Evolutionary conservation across 805 yeast species (phyloP).

Genomic region (Candida corydali): DNA sequence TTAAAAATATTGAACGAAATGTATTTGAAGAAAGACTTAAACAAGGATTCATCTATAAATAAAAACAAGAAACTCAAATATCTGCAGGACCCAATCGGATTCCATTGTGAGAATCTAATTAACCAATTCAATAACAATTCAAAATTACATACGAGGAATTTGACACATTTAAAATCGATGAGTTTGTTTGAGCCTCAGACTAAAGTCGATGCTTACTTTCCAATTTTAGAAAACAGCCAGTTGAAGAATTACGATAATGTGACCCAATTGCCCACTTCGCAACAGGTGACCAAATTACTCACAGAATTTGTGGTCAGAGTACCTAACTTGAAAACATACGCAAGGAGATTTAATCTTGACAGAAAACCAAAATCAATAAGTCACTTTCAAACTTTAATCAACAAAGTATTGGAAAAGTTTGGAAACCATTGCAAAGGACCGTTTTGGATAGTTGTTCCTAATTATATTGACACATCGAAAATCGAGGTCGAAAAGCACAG

Average conservation of each 20-base stretch:
- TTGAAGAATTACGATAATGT: neutral
- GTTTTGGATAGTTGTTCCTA: constrained; percentile 16
- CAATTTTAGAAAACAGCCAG: neutral
- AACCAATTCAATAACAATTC: neutral
- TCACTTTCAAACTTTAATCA: neutral
- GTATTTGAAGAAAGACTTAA: constrained; percentile 2
- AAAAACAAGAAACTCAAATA: neutral
- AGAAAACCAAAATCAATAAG: neutral
- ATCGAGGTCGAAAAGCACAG: constrained; percentile 3
- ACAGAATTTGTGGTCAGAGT: neutral
- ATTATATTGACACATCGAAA: constrained; percentile 7
- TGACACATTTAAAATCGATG: neutral
- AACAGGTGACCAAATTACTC: neutral
- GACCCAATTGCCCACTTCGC: neutral
- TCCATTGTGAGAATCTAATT: neutral
- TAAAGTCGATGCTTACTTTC: constrained; percentile 3
- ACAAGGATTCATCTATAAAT: constrained; percentile 9
- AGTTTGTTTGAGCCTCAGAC: neutral
- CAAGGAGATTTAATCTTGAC: neutral
- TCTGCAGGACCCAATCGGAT: constrained; percentile 1
- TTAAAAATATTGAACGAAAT: neutral
- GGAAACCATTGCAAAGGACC: constrained; percentile 6
- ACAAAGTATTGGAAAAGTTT: neutral
- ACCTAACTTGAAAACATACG: neutral
- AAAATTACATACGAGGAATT: neutral